phyloP scores from a whole-genome alignment of 2,329 filamentous ascomycete species.

The Xylaria sp. region DNA sequence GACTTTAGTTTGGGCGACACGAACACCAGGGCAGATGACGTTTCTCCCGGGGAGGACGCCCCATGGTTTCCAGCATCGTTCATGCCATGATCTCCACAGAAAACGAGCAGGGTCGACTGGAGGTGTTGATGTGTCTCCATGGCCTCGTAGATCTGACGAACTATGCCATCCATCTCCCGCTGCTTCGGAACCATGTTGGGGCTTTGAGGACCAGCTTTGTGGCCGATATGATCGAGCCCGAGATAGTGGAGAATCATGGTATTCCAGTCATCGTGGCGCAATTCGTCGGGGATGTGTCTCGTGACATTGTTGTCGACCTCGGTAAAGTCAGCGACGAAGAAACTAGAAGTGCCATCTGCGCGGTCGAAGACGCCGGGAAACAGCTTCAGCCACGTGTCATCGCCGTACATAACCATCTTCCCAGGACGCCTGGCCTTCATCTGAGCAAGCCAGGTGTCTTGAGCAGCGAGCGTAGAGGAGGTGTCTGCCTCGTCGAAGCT shows the following conservation, averaged over 20 bases:
- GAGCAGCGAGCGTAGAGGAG: slow-evolving; percentile 79
- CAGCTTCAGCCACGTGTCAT: slow-evolving; percentile 97
- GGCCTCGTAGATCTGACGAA: slow-evolving; percentile 73
- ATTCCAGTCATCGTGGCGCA: slow-evolving; percentile 81
- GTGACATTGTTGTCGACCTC: slow-evolving; percentile 99
- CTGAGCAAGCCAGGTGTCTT: slow-evolving; percentile 97
- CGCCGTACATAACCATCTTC: slow-evolving; percentile 91
- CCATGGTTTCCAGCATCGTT: slow-evolving; percentile 98
- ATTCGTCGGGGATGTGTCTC: slow-evolving; percentile 77
- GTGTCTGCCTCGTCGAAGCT: slow-evolving; percentile 96
- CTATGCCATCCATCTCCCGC: slow-evolving; percentile 86
- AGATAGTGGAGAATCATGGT: slow-evolving; percentile 94
- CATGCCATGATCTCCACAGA: slow-evolving; percentile 98
- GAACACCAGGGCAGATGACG: slow-evolving; percentile 89
- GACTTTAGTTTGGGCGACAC: slow-evolving; percentile 78
- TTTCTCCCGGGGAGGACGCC: slow-evolving; percentile 90
- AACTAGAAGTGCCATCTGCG: slow-evolving; percentile 91
- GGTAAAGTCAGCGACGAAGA: slow-evolving; percentile 97
- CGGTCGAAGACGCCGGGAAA: slow-evolving; percentile 89
- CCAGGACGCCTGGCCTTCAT: slow-evolving; percentile 73
- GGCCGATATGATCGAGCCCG: slow-evolving; percentile 94
- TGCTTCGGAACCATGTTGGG: slow-evolving; percentile 94
- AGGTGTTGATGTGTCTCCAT: slow-evolving; percentile 74
- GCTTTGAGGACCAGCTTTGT: slow-evolving; percentile 88
- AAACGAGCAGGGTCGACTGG: slow-evolving; percentile 75